Evolutionary conservation across 768 basidiomycete genomes (phyloP).

Genomic region (Mycena maculata): DNA sequence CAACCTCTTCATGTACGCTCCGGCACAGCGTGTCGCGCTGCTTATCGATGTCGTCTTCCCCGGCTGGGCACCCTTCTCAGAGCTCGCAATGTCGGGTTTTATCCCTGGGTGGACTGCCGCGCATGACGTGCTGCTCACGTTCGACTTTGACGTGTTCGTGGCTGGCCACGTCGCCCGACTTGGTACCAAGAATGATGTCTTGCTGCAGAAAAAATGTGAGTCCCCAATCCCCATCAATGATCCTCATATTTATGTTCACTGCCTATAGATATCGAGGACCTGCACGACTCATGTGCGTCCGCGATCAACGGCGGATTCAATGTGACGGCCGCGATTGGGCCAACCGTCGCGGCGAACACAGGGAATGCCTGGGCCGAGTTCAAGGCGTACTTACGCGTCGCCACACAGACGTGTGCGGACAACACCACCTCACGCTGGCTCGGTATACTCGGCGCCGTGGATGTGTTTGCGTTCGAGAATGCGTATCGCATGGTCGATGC

Average conservation of each 20-base stretch:
- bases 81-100: neutral
- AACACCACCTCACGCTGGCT: neutral
- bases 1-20: constrained; percentile 19
- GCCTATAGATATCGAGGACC: constrained; percentile 13
- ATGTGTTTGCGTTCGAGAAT: constrained; percentile 14
- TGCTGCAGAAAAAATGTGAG: constrained; percentile 16
- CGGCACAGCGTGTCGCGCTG: constrained; percentile 15
- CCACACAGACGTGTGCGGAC: constrained; percentile 10
- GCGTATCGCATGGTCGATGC: constrained; percentile 6
- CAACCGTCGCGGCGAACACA: constrained; percentile 12
- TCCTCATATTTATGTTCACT: neutral
- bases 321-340: neutral
- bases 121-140: constrained; percentile 5
- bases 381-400: constrained; percentile 2
- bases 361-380: neutral
- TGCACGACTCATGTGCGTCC: constrained; percentile 5
- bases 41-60: constrained; percentile 17
- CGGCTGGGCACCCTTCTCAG: constrained; percentile 11
- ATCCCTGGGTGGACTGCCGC: neutral
- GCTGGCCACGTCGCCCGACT: constrained; percentile 16
- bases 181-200: constrained; percentile 14
- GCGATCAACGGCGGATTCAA: constrained; percentile 5
- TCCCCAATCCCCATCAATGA: neutral
- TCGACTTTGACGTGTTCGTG: constrained; percentile 16
- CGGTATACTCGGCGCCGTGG: neutral